Percentiles rank a stretch among this genome's conserved stretches.
phyloP scores from a whole-genome alignment of 495 filamentous ascomycete species.

The Hypoxylon fuscum region DNA sequence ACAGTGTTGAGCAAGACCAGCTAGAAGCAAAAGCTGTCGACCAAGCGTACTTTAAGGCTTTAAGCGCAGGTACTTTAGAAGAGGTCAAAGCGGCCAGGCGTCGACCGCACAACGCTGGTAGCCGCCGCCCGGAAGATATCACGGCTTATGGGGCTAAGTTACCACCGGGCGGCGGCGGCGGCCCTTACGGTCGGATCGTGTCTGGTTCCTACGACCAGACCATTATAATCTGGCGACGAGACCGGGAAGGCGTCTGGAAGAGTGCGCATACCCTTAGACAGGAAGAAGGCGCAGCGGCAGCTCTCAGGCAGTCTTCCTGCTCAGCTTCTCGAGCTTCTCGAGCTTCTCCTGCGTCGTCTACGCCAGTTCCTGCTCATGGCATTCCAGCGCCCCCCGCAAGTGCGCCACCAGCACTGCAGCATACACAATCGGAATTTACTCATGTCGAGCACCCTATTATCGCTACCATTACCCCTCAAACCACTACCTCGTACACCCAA shows the following conservation, averaged over 20 bases:
- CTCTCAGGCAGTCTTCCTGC: slow-evolving; percentile 35
- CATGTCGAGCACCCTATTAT: slow-evolving; percentile 46
- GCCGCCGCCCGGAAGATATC: slow-evolving; percentile 76
- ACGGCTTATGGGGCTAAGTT: slow-evolving; percentile 81
- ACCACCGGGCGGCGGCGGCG: slow-evolving; percentile 88
- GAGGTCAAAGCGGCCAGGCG: slow-evolving; percentile 52
- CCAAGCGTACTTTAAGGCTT: slow-evolving; percentile 73
- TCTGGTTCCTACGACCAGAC: slow-evolving; percentile 96
- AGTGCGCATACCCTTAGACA: slow-evolving; percentile 76
- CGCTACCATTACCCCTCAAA: slow-evolving; percentile 47
- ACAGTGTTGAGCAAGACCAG: slow-evolving; percentile 74
- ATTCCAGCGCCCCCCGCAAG: slow-evolving; percentile 17
- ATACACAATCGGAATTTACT: slow-evolving; percentile 32
- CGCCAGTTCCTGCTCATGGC: slow-evolving; percentile 9
- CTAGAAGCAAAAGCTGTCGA: slow-evolving; percentile 78
- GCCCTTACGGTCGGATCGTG: slow-evolving; percentile 86
- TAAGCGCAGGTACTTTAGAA: slow-evolving; percentile 65
- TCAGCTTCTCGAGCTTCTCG: slow-evolving; percentile 18
- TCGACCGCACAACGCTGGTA: slow-evolving; percentile 75
- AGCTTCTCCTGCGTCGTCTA: slow-evolving; percentile 22
- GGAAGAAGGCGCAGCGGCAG: slow-evolving; percentile 61
- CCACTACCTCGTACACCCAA: slow-evolving; percentile 43
- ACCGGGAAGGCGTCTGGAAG: slow-evolving; percentile 82
- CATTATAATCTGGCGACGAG: slow-evolving; percentile 92
- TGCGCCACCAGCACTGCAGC: slow-evolving; percentile 29